Evolutionary conservation across 83 land plant species (phyloP), one percentile per base, ranked within the genome.

Genomic region (Thuja plicata): DNA sequence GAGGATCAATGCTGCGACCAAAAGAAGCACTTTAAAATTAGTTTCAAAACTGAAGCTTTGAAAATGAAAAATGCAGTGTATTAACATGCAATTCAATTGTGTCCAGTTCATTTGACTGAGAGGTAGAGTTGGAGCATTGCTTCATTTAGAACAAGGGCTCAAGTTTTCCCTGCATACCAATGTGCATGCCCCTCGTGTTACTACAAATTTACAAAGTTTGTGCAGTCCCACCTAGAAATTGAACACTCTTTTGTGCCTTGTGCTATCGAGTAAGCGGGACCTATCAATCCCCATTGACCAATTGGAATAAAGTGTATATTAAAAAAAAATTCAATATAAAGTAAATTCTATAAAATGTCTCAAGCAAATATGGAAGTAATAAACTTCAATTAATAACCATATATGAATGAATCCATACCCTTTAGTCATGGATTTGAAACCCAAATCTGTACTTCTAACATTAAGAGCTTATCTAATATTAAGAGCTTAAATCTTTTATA

Each of bases 1-100:
- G 76, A 38, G 76, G 76, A 86, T 86, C 76, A 40, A 38, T 66
- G 60, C 87, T 86, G 76, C 87, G 62, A 34, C 86, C 86, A 50
- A 52, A 48, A 45, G 35, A 21, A 84, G 34, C 32, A 84, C n/a
- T 8, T 54, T 50, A 46, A 3, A 48, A 48, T 84, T 15, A 84
- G 34, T n/a, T 48, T 3, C 34, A n/a, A 60, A 13, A 84, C 86
- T 45, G 21, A 84, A 84, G 24, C 43, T 78, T 1, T 3, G 5
- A 78, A 78, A 78, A 34, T 1, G 17, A 35, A 74, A 74, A 74
- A 5, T n/a, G 12, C 13, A 30, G 77, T 8, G 5, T 8, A 30
- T 30, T 34, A 34, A 11, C 3, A 74, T 34, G 78, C 71, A 66
- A 24, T 66, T 66, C n/a, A 66, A 8, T 66, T 66, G 27, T 66